Conservation (phyloP, 805 yeast genomes). For the Ogataea degrootiae region DNA sequence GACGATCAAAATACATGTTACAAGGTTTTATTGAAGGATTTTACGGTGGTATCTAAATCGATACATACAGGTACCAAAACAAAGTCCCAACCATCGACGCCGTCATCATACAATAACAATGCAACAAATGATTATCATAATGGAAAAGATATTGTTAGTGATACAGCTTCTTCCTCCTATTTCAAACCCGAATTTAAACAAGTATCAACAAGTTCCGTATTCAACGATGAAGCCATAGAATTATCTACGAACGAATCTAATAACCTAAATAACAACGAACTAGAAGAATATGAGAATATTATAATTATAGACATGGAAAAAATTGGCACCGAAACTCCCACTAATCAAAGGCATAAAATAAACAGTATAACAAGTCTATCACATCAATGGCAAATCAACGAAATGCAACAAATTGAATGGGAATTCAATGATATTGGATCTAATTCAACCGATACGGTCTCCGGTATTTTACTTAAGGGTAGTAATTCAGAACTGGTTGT, state of each 20-base stretch:
- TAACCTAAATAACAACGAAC: not conserved
- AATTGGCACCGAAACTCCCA: not conserved
- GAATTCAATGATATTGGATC: constrained; percentile 12
- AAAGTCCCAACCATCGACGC: not conserved
- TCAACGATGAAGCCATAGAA: constrained; percentile 11
- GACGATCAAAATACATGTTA: not conserved
- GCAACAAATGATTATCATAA: not conserved
- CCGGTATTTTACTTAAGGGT: constrained; percentile 15
- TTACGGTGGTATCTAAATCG: constrained; percentile 7
- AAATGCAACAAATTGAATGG: constrained; percentile 9
- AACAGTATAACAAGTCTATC: constrained; percentile 9
- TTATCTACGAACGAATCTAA: not conserved
- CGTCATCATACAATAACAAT: not conserved
- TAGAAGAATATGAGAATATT: constrained; percentile 4
- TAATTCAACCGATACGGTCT: not conserved
- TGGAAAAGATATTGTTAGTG: too few relatives aligned
- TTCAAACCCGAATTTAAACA: constrained; percentile 1
- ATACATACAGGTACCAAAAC: constrained; percentile 4
- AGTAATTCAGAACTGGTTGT: constrained; percentile 20
- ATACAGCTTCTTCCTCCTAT: not conserved
- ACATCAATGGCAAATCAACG: constrained; percentile 11
- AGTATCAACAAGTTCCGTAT: constrained; percentile 3
- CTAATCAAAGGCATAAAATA: not conserved
- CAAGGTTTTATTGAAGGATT: constrained; percentile 9
- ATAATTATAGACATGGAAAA: constrained; percentile 10